Conservation (phyloP, 1,139 yeast genomes). For the Kluyveromyces sp. region DNA sequence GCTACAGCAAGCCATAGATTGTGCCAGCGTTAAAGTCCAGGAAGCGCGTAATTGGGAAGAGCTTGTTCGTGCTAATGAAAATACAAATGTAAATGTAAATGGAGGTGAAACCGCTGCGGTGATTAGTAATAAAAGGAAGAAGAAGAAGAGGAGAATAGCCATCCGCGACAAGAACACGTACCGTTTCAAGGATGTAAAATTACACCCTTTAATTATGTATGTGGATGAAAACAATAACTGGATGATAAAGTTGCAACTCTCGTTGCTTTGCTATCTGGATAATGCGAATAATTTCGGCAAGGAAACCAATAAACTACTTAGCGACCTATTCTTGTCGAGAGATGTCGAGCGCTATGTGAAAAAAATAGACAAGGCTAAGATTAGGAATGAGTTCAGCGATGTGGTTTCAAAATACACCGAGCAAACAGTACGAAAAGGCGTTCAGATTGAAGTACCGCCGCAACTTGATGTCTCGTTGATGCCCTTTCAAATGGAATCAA, state of each 20-base stretch:
- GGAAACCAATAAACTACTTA: constrained; percentile 14
- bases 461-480: constrained; percentile 11
- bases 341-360: constrained; percentile 3
- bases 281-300: constrained; percentile 15
- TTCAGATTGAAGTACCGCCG: constrained; percentile 1
- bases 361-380: constrained; percentile 5
- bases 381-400: constrained; percentile 14
- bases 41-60: not conserved
- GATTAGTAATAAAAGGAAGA: not conserved
- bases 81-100: not conserved
- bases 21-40: constrained; percentile 1
- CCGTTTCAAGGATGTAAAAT: constrained; percentile 12
- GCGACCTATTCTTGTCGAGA: constrained; percentile 9
- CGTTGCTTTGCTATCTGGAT: constrained; percentile 10
- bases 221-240: constrained; percentile 9
- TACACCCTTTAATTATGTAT: constrained; percentile 8
- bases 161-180: constrained; percentile 5
- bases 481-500: constrained; percentile 27
- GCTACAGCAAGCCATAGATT: constrained; percentile 1
- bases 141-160: constrained; percentile 5
- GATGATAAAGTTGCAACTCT: constrained; percentile 10
- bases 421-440: constrained; percentile 6
- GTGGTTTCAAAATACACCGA: constrained; percentile 19
- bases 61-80: not conserved
- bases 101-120: too few species aligned